phyloP scores from a whole-genome alignment of 768 basidiomycete species.

The Tephrocybe rancida region DNA sequence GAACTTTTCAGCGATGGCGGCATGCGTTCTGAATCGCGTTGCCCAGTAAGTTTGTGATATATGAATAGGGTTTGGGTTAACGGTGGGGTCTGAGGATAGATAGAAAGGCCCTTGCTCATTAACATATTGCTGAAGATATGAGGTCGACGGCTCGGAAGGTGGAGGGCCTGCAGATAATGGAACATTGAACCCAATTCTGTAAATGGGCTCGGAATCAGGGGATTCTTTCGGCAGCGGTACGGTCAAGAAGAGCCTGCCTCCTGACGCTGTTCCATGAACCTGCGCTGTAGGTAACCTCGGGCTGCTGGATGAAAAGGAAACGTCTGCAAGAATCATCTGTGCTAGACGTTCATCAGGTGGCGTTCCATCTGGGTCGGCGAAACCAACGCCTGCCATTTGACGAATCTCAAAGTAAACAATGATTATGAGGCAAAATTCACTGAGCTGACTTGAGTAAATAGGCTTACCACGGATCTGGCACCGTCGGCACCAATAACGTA shows the following conservation, averaged over 20 bases:
- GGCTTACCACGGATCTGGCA: conserved; percentile 41
- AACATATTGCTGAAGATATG: conserved; percentile 46
- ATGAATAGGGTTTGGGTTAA: conserved; percentile 31
- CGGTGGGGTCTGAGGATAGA: conserved; percentile 35
- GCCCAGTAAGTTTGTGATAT: conserved; percentile 45
- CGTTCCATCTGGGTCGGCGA: conserved; percentile 42
- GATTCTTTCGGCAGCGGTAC: conserved; percentile 36
- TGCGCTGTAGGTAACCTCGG: conserved; percentile 22
- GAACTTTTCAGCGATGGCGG: conserved; percentile 42
- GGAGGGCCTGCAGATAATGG: conserved; percentile 34
- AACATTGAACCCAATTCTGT: conserved; percentile 43
- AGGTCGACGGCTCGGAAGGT: conserved; percentile 34
- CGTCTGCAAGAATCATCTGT: conserved; percentile 50
- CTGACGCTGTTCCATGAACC: conserved; percentile 24
- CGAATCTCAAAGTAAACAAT: conserved; percentile 37
- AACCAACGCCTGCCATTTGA: conserved; percentile 38
- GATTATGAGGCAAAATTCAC: neutral
- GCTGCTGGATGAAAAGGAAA: conserved; percentile 34
- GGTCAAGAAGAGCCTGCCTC: conserved; percentile 34
- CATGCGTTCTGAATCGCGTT: conserved; percentile 48
- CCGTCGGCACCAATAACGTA: conserved; percentile 59
- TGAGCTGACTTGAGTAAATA: neutral
- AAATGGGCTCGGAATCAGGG: conserved; percentile 26
- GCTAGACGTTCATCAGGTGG: conserved; percentile 28
- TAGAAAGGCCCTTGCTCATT: conserved; percentile 38